Evolutionary conservation across 192 early-diverging fungal species (phyloP).

Genomic region (Coemansia sp.): DNA sequence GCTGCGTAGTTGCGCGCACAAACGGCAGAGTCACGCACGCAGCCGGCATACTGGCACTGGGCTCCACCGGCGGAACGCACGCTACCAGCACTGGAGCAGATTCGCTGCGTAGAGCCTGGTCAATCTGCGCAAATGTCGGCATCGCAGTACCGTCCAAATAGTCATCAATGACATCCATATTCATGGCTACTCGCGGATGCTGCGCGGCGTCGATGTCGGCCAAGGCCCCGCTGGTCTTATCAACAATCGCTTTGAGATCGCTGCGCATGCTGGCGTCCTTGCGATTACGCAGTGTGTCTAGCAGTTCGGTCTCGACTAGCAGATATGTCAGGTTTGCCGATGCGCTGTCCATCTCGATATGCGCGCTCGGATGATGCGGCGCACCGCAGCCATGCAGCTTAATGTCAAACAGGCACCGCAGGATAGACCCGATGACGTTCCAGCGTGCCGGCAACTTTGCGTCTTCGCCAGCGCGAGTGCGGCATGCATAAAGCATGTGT

Average conservation of each 20-base stretch:
- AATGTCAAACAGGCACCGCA: constrained; percentile 45
- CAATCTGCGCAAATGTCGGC: constrained; percentile 34
- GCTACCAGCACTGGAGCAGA: background rate
- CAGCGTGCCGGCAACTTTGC: constrained; percentile 1
- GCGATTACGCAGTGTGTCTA: constrained; percentile 22
- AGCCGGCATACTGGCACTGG: background rate
- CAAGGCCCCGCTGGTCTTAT: constrained; percentile 15
- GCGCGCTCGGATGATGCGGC: constrained; percentile 15
- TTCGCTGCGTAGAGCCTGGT: constrained; percentile 1
- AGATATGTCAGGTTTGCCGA: constrained; percentile 26
- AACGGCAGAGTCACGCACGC: constrained; percentile 30
- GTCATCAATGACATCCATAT: constrained; percentile 37
- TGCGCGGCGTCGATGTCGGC: constrained; percentile 23
- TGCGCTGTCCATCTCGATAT: constrained; percentile 27
- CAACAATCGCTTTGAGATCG: constrained; percentile 41
- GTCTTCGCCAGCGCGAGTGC: background rate
- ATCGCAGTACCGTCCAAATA: constrained; percentile 42
- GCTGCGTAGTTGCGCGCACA: constrained; percentile 38
- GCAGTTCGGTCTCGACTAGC: constrained; percentile 31
- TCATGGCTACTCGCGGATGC: constrained; percentile 33
- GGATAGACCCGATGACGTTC: constrained; percentile 16
- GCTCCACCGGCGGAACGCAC: constrained; percentile 4
- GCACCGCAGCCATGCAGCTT: constrained; percentile 24
- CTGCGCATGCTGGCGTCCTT: constrained; percentile 35
- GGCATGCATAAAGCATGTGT: constrained; percentile 14